Evolutionary conservation across 2,329 filamentous ascomycete species (phyloP), one percentile per base, ranked within the genome.

Genomic region (Aspergillus sp.): DNA sequence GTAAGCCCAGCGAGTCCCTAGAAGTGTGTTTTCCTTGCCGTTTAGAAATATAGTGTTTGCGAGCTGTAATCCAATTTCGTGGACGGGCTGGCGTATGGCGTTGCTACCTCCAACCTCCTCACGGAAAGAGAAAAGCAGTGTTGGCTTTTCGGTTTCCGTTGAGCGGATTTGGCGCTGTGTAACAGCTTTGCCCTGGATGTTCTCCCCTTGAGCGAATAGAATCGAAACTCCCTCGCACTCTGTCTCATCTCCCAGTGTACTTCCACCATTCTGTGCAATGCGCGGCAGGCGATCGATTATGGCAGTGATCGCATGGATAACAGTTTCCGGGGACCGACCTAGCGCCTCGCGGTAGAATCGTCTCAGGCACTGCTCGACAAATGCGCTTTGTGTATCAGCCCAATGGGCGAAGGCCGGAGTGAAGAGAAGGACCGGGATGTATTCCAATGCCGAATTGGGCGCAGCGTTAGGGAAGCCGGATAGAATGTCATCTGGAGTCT

Each of bases 41-140:
- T 77, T 77, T 37, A 73, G 51, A 44, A 78, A 78, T 9, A 77
- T 64, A 1, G 76, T 78, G 46, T 77, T 75, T 35, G 75, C 73
- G 25, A 77, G 68, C n/a, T 72, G 74, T 25, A 78, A 51, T 40
- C 75, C 74, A 41, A 78, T 58, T 50, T 76, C 70, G 51, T 74
- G 64, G 11, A 65, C 55, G 9, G 58, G 31, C 12, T 52, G 27
- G 51, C 46, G 54, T 35, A 44, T 40, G 40, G 25, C 19, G 44
- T 53, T 48, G 19, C 49, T 50, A 25, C 62, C 41, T 15, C 53
- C n/a, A 15, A 41, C 33, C 9, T 50, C 31, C 15, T 60, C 53
- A 35, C 62, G 60, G 23, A 70, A 59, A 6, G 68, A 67, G 41
- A 74, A 68, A 27, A 70, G 58, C 14, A 77, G 61, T 19, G 68